A percentile compares a stretch with the other conserved stretches of the same genome.
phyloP scores from a whole-genome alignment of 164 flowering plant genomes.

The Santalum album region DNA sequence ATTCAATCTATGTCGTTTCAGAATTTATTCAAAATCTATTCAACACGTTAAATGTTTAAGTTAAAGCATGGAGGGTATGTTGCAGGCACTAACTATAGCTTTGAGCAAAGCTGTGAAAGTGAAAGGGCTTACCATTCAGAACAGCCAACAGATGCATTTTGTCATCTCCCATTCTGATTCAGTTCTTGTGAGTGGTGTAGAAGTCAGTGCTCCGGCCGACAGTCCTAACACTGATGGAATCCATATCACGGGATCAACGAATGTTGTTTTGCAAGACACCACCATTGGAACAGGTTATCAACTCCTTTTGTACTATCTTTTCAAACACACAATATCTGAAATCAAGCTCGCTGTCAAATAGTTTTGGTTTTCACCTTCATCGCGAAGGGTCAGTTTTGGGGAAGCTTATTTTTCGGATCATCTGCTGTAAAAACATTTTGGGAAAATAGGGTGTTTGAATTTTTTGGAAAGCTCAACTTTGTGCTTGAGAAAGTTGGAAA shows the following conservation, averaged over 20 bases:
- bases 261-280: constrained; percentile 57
- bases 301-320: neutral
- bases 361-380: no score
- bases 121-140: constrained; percentile 60
- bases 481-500: no score
- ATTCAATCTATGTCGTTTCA: neutral
- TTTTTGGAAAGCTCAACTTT: no score
- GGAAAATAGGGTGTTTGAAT: no score
- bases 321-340: neutral
- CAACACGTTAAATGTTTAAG: neutral
- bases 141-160: constrained; percentile 92
- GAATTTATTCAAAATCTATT: neutral
- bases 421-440: no score
- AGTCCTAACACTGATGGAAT: constrained; percentile 99
- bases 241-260: constrained; percentile 70
- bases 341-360: neutral
- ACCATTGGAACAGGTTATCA: constrained; percentile 82
- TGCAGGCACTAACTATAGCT: constrained; percentile 89
- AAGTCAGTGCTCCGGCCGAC: constrained; percentile 63
- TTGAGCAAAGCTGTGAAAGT: constrained; percentile 62
- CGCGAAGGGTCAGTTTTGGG: no score
- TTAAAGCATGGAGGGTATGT: neutral
- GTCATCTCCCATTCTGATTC: constrained; percentile 43
- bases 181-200: constrained; percentile 45
- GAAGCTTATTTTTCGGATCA: no score